Evolutionary conservation across 345 rosid species (phyloP), one percentile per base, ranked within the genome.

Genomic region (Litchi chinensis): DNA sequence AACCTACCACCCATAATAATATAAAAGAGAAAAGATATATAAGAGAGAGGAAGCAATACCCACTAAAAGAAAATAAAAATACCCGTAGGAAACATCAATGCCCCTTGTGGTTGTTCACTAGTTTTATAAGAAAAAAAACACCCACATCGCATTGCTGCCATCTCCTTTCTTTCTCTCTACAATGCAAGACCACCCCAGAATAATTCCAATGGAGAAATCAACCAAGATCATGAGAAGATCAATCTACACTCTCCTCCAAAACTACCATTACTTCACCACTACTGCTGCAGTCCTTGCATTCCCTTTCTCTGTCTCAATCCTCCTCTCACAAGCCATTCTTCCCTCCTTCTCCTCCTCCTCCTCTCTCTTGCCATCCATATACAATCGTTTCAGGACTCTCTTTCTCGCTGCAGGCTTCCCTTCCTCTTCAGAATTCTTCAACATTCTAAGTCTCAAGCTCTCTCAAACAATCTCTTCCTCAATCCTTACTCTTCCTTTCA

Each of bases 361-460:
- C 0, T 73, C 87, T 64, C 79, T 82, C 39, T 76, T 85, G 5
- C 81, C 85, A 8, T 65, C 74, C 3, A 56, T 88, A 13, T 83
- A 85, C 80, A 48, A 52, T 60, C 91, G 85, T 26, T 73, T 95
- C 19, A 79, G 43, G 43, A 60, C 77, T 69, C 89, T 93, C 56
- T 92, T 88, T 68, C 76, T 77, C 0, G 96, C 92, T 0, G 95
- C 97, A 0, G 94, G 93, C 12, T 90, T 95, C 86, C 93, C 97
- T 65, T 37, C 75, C 1, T 88, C 93, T 41, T 88, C 89, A 0
- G 86, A 79, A 6, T 87, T 90, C 81, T 91, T 90, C 87, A 81
- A 73, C 41, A 63, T 91, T 63, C 81, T 93, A 70, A 82, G 75
- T 74, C 85, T 85, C 74, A 95, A 95, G 78, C 87, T 95, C 85